These are phyloP conservation scores for Adansonia grandidieri DNA, from an alignment of 441 rosid genomes.

Conservation along the genomic window DNA sequence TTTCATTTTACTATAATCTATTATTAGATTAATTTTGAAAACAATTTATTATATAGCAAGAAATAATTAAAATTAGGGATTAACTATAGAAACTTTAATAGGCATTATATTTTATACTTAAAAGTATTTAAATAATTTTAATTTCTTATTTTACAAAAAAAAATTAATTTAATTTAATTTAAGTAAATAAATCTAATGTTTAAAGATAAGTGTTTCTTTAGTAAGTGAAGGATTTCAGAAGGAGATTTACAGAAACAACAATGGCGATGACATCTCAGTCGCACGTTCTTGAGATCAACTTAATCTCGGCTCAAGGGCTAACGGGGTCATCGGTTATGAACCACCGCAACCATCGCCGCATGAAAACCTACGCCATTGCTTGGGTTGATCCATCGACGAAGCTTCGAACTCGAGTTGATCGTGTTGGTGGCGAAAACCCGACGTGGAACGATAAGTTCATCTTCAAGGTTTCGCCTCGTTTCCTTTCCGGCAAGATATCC, in stretches of 20 bases:
- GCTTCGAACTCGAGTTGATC: constrained; percentile 72
- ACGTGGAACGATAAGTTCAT: constrained; percentile 87
- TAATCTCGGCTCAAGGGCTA: constrained; percentile 90
- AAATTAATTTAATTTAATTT: too few relatives aligned
- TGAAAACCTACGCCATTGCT: constrained; percentile 70
- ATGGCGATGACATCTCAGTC: constrained; percentile 35
- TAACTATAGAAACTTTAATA: too few relatives aligned
- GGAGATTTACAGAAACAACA: not conserved
- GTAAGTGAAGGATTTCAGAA: too few relatives aligned
- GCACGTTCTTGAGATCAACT: constrained; percentile 65
- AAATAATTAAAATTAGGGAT: too few relatives aligned
- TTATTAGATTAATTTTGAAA: too few relatives aligned
- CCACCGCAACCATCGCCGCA: constrained; percentile 35
- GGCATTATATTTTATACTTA: not conserved
- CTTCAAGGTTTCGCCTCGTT: constrained; percentile 61
- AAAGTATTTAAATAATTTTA: not conserved
- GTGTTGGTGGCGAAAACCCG: constrained; percentile 70
- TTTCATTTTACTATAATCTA: too few relatives aligned
- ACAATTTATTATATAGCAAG: too few relatives aligned
- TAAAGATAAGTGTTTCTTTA: too few relatives aligned
- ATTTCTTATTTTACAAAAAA: too few relatives aligned
- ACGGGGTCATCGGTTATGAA: constrained; percentile 55
- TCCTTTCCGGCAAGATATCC: constrained; percentile 71
- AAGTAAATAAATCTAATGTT: too few relatives aligned
- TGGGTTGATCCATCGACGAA: constrained; percentile 73